phyloP scores from a whole-genome alignment of 225 moss, liverwort and hornwort species.

The Pleurozium schreberi region DNA sequence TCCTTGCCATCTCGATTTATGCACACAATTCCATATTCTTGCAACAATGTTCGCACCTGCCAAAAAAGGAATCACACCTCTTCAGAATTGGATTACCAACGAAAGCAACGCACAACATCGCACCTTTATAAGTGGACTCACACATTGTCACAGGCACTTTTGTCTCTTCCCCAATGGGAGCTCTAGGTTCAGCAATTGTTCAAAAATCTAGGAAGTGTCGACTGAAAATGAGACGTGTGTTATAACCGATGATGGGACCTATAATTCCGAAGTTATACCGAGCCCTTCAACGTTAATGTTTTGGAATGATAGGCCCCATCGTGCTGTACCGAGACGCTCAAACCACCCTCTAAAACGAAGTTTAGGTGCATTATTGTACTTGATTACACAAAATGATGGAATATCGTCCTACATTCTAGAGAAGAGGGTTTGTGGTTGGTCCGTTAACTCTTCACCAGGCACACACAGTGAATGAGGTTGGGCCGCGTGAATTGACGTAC shows the following conservation, averaged over 20 bases:
- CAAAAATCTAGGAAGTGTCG: background rate
- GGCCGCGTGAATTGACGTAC: background rate
- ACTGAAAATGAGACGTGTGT: background rate
- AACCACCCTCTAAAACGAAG: background rate
- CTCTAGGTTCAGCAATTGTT: background rate
- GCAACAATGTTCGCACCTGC: conserved; percentile 71
- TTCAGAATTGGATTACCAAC: background rate
- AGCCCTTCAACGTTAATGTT: background rate
- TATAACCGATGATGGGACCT: background rate
- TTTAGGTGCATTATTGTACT: background rate
- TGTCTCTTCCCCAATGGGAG: background rate
- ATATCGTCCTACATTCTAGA: background rate
- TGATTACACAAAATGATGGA: background rate
- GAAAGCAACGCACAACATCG: background rate
- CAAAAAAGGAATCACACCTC: background rate
- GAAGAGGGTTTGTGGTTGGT: background rate
- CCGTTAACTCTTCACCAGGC: background rate
- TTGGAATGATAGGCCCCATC: background rate
- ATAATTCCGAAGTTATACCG: background rate
- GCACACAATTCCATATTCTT: conserved; percentile 85
- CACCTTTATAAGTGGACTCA: background rate
- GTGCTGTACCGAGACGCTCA: background rate
- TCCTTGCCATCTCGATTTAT: conserved; percentile 65
- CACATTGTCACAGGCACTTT: no score
- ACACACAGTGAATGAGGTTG: background rate